Evolutionary conservation across 345 rosid species (phyloP), one percentile per base, ranked within the genome.

Genomic region (Chamaenerion angustifolium): DNA sequence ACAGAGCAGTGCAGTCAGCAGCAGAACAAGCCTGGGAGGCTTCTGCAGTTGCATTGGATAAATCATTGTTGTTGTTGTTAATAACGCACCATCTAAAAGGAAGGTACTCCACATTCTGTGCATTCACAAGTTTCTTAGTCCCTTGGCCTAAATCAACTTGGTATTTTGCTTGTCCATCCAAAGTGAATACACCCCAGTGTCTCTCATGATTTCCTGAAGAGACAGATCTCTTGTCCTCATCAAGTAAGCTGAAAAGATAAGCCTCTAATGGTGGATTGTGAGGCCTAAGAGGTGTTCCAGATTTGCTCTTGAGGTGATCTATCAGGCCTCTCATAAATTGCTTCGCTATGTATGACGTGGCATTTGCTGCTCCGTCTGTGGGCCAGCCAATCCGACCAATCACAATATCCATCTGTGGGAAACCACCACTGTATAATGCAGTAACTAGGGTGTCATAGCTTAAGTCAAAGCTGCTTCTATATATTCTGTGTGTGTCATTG

Each of bases 111-210:
- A 89, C 80, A 46, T 68, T 71, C 54, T 80, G 83, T 12, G 90
- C 90, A 66, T 85, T 77, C 42, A 67, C 64, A 6, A 72, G 70
- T 17, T 66, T 68, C 74, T 75, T 76, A 2, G 73, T 64, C 48
- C 78, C 76, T 63, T 64, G 82, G 45, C 76, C 85, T 52, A 89
- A 65, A 55, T 68, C 68, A 56, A 81, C 56, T 43, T 45, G 65
- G 71, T 77, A 89, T 62, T 85, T 89, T 61, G 85, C 94, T 73
- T 85, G 97, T 49, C 97, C 97, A 56, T 89, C 97, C 40, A 89
- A 89, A 40, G 94, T 82, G 71, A 82, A 89, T 21, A 85, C 50
- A 12, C 97, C 97, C 95, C 94, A 89, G 12, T 89, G 95, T 53
- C 95, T 74, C 74, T 85, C 95, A 31, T 82, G 83, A 62, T 74